Evolutionary conservation across 2,329 filamentous ascomycete genomes (phyloP), one percentile per base, ranked within the genome.

Genomic region (Volutella citrinella): DNA sequence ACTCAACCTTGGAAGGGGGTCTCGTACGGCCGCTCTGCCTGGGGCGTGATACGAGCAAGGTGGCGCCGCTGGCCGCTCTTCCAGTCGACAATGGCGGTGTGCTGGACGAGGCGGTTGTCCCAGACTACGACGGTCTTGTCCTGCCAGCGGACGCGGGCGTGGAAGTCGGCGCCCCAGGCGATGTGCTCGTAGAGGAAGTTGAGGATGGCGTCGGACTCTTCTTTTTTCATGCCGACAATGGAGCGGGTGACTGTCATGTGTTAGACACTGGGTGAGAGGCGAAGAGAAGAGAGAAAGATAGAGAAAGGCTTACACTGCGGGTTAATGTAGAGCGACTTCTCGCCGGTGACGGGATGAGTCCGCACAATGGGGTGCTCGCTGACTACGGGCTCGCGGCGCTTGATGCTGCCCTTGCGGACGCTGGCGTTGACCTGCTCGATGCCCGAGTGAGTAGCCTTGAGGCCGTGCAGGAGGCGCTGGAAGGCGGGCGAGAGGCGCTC

Each of bases 301-400:
- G n/a, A 12, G 12, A 5, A 10, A 7, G 27, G 61, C 78, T 72
- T 64, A 85, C 82, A 95, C 55, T 91, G 85, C 5, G 82, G 82
- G 58, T 94, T 95, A 18, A 94, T 77, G 48, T 77, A 94, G 7
- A 95, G 65, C 0, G 85, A 83, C 66, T 94, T 95, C 60, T 94
- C 85, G 12, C 87, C 86, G 0, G 88, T 94, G 7, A 72, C 78
- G 0, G 88, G 87, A 56, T 95, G 88, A 1, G 87, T 91, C 13
- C 87, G 72, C 3, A 94, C 78, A 39, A 95, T 66, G 0, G 88
- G 88, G 52, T 95, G 88, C 28, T 80, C 77, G 27, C 76, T 82
- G 5, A 77, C 73, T 2, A 93, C 79, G 0, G 87, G 85, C 45
- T 91, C 85, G 26, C 88, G 77, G 10, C 87, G 73, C 41, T 83